Percentiles rank a stretch among this genome's conserved stretches.
These are phyloP conservation scores for Dendrobium nobile DNA, from an alignment of 106 monocot genomes.

Conservation along the genomic window DNA sequence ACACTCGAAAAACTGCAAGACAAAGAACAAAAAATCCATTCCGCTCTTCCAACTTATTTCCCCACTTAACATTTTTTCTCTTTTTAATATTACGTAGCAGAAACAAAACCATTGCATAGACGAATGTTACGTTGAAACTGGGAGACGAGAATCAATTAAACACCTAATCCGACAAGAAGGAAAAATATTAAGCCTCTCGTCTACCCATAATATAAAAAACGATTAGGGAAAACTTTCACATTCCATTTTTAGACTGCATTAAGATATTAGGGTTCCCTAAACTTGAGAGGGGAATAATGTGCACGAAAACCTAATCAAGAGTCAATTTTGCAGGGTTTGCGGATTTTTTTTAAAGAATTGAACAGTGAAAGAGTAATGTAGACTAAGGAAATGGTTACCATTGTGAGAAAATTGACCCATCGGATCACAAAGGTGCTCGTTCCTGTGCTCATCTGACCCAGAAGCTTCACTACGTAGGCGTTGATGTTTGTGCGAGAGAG, in stretches of 20 bases:
- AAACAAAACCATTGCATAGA: neutral
- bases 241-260: neutral
- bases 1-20: neutral
- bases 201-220: neutral
- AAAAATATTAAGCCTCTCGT: neutral
- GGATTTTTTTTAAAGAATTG: neutral
- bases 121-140: neutral
- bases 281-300: neutral
- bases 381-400: conserved; percentile 20
- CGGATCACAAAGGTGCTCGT: conserved; percentile 74
- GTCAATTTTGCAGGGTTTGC: neutral
- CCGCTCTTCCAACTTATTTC: neutral
- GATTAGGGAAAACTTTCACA: conserved; percentile 1
- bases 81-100: neutral
- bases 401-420: conserved; percentile 76
- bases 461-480: neutral
- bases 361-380: neutral
- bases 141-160: neutral
- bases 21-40: neutral
- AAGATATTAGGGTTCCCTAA: neutral
- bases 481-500: neutral
- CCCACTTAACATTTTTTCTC: neutral
- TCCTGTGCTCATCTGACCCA: conserved; percentile 38
- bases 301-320: neutral
- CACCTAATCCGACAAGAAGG: too few relatives aligned